phyloP scores from a whole-genome alignment of 1,284 basidiomycete genomes.

The Blastosporella zonata region DNA sequence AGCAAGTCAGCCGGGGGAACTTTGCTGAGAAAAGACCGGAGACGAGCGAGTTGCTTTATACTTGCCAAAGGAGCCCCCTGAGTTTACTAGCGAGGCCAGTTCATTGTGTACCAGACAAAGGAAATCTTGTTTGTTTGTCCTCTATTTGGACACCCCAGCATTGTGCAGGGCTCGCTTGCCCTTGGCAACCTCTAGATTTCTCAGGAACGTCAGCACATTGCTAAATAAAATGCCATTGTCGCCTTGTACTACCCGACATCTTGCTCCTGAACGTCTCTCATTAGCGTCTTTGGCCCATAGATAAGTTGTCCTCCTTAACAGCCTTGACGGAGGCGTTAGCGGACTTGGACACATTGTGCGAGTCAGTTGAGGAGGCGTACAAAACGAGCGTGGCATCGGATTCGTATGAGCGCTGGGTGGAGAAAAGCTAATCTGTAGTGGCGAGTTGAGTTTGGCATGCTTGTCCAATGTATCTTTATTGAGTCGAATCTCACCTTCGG shows the following conservation, averaged over 20 bases:
- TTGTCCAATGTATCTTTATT: conserved; percentile 15
- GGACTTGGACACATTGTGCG: conserved; percentile 74
- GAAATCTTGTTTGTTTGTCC: conserved; percentile 13
- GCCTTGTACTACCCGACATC: conserved; percentile 8
- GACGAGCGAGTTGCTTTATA: conserved; percentile 24
- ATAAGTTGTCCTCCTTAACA: conserved; percentile 75
- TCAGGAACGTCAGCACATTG: conserved; percentile 6
- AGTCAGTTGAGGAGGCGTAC: conserved; percentile 67
- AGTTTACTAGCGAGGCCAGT: conserved; percentile 13
- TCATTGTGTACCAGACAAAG: conserved; percentile 18
- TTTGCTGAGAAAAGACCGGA: conserved; percentile 15
- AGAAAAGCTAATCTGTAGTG: conserved; percentile 46
- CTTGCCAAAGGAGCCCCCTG: conserved; percentile 14
- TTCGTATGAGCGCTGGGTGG: conserved; percentile 63
- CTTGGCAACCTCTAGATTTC: background rate
- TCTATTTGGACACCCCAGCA: conserved; percentile 12
- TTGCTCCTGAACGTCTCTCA: conserved; percentile 72
- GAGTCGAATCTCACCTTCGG: conserved; percentile 6
- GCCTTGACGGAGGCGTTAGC: conserved; percentile 74
- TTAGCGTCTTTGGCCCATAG: conserved; percentile 38
- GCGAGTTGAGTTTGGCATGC: background rate
- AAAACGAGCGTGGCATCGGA: conserved; percentile 50
- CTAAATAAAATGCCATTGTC: conserved; percentile 1
- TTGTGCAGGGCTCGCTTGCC: conserved; percentile 3
- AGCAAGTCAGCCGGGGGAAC: conserved; percentile 20